phyloP scores from a whole-genome alignment of 345 rosid species.

The Salix dunnii region DNA sequence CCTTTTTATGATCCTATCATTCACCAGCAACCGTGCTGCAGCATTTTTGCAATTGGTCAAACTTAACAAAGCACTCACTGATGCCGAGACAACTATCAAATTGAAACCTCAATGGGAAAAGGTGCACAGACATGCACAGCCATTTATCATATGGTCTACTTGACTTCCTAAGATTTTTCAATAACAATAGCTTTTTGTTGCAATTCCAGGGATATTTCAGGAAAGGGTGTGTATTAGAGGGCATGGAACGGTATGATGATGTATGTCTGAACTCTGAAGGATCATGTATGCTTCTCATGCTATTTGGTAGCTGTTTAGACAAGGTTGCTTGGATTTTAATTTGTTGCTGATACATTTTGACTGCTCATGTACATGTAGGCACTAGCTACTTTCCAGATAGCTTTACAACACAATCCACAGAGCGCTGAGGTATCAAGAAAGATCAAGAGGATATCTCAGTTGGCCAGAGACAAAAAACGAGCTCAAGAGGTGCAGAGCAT shows the following conservation, averaged over 20 bases:
- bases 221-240: constrained; percentile 92
- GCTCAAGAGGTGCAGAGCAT: constrained; percentile 79
- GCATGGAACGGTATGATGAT: constrained; percentile 88
- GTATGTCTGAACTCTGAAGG: constrained; percentile 32
- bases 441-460: constrained; percentile 66
- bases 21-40: constrained; percentile 88
- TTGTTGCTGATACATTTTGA: constrained; percentile 4
- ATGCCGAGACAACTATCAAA: constrained; percentile 80
- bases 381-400: constrained; percentile 64
- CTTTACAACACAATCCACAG: constrained; percentile 71
- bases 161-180: constrained; percentile 3
- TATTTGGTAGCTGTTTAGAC: neutral
- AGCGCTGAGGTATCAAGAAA: constrained; percentile 85
- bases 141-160: neutral
- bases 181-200: constrained; percentile 12
- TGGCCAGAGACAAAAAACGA: constrained; percentile 73
- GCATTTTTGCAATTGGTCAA: constrained; percentile 86
- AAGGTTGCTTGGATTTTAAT: neutral
- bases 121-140: constrained; percentile 31
- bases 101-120: constrained; percentile 94
- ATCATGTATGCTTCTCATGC: constrained; percentile 4
- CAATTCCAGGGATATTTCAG: constrained; percentile 78
- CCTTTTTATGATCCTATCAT: constrained; percentile 3
- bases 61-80: constrained; percentile 87
- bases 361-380: constrained; percentile 43